Evolutionary conservation across 2,329 filamentous ascomycete genomes (phyloP), one percentile per base, ranked within the genome.

Genomic region (Fusarium verrucosum): DNA sequence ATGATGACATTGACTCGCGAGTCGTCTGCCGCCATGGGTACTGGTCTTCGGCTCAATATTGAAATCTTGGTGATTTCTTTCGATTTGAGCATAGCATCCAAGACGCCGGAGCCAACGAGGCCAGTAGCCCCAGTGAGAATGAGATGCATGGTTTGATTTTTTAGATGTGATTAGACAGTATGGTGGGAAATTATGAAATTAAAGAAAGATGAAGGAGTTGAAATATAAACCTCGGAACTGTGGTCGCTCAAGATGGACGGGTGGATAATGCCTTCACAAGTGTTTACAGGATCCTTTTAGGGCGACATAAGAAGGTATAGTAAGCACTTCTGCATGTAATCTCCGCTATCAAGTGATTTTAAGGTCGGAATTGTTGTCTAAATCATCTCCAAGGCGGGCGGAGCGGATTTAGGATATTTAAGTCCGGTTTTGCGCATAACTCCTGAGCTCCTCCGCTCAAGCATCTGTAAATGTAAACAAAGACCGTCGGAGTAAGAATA

Each of bases 41-140:
- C 65, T 10, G 65, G 61, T 7, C 50, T 56, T n/a, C 61, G 44
- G 20, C 65, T 68, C 26, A 68, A 37, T 17, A 68, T 63, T 2
- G 65, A 68, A 10, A 68, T 59, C 35, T 63, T 68, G 11, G 65
- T 68, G 33, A 68, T 25, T 2, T 60, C 47, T 25, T 63, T 60
- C 7, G 56, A 59, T 16, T 66, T 68, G n/a, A 68, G 57, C 58
- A 68, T 66, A 7, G 57, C 61, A 38, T 68, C 61, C 14, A 68
- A 50, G 3, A 68, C 57, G 17, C 65, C 22, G 2, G 65, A 59
- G 22, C 65, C 65, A 13, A 68, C 50, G 3, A 68, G 57, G 33
- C 65, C 65, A 3, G 65, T 68, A 22, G 65, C 65, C 1, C 65
- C 61, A 19, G 65, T 77, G 83, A 68, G 65, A 5, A 68, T 63